Percentiles rank a stretch among this genome's conserved stretches.
phyloP scores from a whole-genome alignment of 345 rosid species.

The Sisymbrium irio region DNA sequence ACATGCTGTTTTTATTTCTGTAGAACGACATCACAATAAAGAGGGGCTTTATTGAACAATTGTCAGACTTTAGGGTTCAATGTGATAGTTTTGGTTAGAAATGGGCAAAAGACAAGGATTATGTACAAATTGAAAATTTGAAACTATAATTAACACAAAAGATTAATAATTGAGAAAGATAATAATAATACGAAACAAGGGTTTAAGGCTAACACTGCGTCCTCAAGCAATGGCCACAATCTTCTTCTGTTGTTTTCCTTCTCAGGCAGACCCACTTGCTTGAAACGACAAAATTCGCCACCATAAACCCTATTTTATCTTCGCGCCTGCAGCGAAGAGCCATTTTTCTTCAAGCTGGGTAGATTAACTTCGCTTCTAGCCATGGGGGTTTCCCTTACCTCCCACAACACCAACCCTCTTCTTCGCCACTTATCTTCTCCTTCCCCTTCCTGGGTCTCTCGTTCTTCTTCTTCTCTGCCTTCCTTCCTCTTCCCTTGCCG shows the following conservation, averaged over 20 bases:
- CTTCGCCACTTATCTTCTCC: conserved; percentile 45
- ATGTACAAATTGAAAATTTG: too few relatives aligned
- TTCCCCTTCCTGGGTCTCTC: conserved; percentile 36
- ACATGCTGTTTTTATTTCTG: too few relatives aligned
- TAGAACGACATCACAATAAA: too few relatives aligned
- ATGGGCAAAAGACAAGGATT: too few relatives aligned
- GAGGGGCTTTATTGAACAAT: too few relatives aligned
- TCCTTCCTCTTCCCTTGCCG: conserved; percentile 18
- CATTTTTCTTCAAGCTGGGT: conserved; percentile 52
- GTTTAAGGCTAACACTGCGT: conserved; percentile 20
- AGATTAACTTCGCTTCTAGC: conserved; percentile 44
- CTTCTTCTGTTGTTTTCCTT: background rate
- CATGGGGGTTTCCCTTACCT: conserved; percentile 60
- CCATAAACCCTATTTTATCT: conserved; percentile 30
- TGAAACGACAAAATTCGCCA: conserved; percentile 34
- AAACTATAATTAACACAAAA: background rate
- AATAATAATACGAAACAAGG: conserved; percentile 8
- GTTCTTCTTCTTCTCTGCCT: conserved; percentile 19
- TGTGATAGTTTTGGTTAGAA: too few relatives aligned
- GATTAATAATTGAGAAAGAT: background rate
- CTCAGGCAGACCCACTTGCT: conserved; percentile 32
- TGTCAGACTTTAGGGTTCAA: too few relatives aligned
- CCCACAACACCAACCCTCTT: conserved; percentile 46
- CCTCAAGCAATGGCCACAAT: conserved; percentile 32
- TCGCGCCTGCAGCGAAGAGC: background rate